Base-by-base conservation (phyloP, 1,284 basidiomycete genomes). In the Puccinia hordei region DNA sequence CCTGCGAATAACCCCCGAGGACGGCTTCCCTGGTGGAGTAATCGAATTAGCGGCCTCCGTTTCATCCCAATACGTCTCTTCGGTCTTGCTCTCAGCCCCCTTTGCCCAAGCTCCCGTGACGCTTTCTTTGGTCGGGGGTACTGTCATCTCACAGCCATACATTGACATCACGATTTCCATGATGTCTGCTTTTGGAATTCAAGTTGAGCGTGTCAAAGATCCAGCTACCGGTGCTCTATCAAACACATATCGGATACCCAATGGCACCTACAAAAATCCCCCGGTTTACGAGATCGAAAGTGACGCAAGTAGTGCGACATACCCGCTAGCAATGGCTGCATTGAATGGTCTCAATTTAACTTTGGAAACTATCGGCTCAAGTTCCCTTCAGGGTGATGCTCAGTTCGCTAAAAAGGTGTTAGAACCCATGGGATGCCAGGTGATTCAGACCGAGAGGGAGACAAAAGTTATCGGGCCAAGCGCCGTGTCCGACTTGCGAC, bases 121-220 rank as follows among this genome's bases (percentile, higher is more conserved):
- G 5, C 90, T 99, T 81, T 93, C 97, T 87, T 90, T 99, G 81
- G 92, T 90, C 0, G 95, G 95, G 33, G 94, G 93, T 3, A 90
- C 92, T 84, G 97, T 99, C 85, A 98, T 99, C 86, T 97, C 94
- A 24, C 96, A 98, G 87, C 95, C 95, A 2, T 99, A 99, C 88
- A 99, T 99, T 86, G 95, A 99, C 87, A 98, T 99, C 95, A 99
- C 97, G 5, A 92, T 98, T 83, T 91, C 94, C 10, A 97, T 99
- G 92, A 99, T 99, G 97, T 88, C 89, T 81, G 90, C 92, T n/a
- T 99, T 99, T 85, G 96, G 95, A 27, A 88, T 98, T 83, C 85
- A 89, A 10, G 95, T 96, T 73, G 87, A 88, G 66, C 90, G 95
- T 71, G 88, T 92, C 81, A 85, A 84, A n/a, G 93, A 93, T 82